Conservation (phyloP, 2,329 filamentous ascomycete genomes). For the Aschersonia sp. region DNA sequence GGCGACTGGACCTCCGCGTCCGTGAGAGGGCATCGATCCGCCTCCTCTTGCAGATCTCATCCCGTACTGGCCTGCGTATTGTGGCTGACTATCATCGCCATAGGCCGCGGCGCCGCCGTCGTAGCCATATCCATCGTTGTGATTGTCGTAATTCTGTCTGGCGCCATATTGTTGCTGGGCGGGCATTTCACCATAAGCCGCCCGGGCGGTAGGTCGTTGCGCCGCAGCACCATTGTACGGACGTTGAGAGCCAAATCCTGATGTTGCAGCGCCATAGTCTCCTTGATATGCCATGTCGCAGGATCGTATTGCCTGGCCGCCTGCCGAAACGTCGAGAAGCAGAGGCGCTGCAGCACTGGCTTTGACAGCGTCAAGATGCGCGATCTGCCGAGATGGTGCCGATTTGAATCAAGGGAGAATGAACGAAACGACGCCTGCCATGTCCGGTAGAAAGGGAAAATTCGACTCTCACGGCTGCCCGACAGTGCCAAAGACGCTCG, state of each 20-base stretch:
- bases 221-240: no score
- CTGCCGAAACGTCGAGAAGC: not conserved
- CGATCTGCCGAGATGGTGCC: not conserved
- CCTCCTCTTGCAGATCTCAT: conserved; percentile 24
- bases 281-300: conserved; percentile 35
- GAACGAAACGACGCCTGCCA: not conserved
- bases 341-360: not conserved
- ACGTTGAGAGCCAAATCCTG: no score
- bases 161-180: conserved; percentile 18
- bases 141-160: conserved; percentile 28
- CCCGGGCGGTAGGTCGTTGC: no score
- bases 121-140: conserved; percentile 30
- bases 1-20: conserved; percentile 30
- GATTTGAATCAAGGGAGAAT: not conserved
- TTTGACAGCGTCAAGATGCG: not conserved
- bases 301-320: not conserved
- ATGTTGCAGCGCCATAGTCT: no score
- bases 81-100: conserved; percentile 11
- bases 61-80: conserved; percentile 26
- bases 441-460: not conserved
- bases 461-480: no score
- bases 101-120: conserved; percentile 29
- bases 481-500: not conserved
- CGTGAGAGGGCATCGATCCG: conserved; percentile 25
- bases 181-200: conserved; percentile 13